Conservation (phyloP, 140 eudicot species). For the Cichorium intybus region DNA sequence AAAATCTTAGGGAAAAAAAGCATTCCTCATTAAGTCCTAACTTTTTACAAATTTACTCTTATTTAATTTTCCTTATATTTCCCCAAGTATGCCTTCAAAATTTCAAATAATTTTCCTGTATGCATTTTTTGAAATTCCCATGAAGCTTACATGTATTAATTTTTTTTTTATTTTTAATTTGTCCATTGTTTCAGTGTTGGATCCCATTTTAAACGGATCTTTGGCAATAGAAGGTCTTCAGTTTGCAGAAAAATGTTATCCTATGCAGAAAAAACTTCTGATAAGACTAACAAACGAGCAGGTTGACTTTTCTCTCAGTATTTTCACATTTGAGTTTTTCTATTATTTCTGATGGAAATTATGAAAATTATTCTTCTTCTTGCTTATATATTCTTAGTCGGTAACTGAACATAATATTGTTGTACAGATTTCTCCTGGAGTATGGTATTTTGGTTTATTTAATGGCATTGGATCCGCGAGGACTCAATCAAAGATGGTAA, state of each 20-base stretch:
- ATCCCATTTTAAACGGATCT: constrained; percentile 38
- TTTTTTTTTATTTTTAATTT: not conserved
- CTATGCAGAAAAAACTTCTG: constrained; percentile 34
- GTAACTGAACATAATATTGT: not conserved
- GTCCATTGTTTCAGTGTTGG: constrained; percentile 27
- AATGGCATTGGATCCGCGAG: constrained; percentile 53
- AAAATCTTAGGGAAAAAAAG: not conserved
- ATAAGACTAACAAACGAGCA: constrained; percentile 43
- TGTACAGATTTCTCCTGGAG: constrained; percentile 41
- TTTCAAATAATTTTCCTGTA: not conserved
- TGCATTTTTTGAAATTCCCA: not conserved
- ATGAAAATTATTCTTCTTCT: not conserved
- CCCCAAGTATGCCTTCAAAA: too few relatives aligned
- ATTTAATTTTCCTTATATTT: too few relatives aligned
- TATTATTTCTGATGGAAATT: constrained; percentile 1
- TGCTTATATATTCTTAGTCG: not conserved
- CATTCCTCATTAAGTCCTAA: not conserved
- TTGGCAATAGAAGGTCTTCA: constrained; percentile 41
- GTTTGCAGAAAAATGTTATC: constrained; percentile 35
- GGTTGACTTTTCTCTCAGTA: constrained; percentile 23
- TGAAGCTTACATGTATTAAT: not conserved
- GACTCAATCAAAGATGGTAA: constrained; percentile 59
- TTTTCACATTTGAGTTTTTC: not conserved
- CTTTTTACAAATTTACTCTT: too few relatives aligned
- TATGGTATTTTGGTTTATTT: constrained; percentile 44